Conservation (phyloP, 2,329 filamentous ascomycete species). For the Stemphylium beticola region DNA sequence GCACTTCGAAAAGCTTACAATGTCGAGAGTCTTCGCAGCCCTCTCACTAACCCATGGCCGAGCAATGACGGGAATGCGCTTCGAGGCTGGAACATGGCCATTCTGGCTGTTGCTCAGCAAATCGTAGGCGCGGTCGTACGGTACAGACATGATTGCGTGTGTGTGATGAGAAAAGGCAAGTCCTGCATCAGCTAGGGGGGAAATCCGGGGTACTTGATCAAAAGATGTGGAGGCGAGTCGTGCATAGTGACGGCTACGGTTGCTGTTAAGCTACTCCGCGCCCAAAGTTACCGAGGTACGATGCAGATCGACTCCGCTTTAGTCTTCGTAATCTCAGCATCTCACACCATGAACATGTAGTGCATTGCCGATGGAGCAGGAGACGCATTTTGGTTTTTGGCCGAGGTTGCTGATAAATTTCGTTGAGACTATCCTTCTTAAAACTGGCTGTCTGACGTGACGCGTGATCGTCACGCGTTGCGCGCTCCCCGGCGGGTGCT, state of each 20-base stretch:
- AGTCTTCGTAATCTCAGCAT: not conserved
- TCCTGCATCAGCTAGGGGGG: slow-evolving; percentile 1
- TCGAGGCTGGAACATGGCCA: slow-evolving; percentile 55
- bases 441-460: not conserved
- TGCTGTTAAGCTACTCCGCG: slow-evolving; percentile 17
- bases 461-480: slow-evolving; percentile 1
- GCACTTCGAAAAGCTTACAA: slow-evolving; percentile 54
- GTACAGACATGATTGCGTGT: slow-evolving; percentile 38
- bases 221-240: slow-evolving; percentile 23
- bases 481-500: not conserved
- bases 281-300: slow-evolving; percentile 33
- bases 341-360: slow-evolving; percentile 5
- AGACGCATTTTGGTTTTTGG: not conserved
- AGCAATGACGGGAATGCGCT: slow-evolving; percentile 65
- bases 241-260: slow-evolving; percentile 28
- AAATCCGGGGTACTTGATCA: slow-evolving; percentile 26
- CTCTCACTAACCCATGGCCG: slow-evolving; percentile 76
- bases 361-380: not conserved
- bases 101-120: slow-evolving; percentile 45
- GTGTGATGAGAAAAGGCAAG: not conserved
- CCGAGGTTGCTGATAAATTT: not conserved
- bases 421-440: not conserved
- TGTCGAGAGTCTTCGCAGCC: slow-evolving; percentile 82
- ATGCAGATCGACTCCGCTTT: slow-evolving; percentile 14
- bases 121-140: slow-evolving; percentile 30